Percentiles rank a stretch among this genome's conserved stretches.
These are phyloP conservation scores for Aspergillus aculeatus DNA, from an alignment of 2,329 filamentous ascomycete species.

Conservation along the genomic window DNA sequence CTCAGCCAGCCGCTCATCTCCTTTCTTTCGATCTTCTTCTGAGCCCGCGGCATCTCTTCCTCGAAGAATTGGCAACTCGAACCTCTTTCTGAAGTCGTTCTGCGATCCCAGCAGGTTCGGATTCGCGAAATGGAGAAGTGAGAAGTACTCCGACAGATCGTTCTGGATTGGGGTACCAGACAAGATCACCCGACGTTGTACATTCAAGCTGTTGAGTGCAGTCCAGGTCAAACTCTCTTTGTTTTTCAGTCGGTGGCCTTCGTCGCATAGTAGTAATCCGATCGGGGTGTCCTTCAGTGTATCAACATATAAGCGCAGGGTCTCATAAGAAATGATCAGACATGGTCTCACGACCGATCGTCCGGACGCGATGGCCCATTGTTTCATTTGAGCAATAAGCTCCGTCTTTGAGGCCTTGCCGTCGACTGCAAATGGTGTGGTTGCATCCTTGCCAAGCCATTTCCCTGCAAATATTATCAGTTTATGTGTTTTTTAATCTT, in stretches of 20 bases:
- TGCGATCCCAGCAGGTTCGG: constrained; percentile 86
- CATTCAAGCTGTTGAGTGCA: constrained; percentile 85
- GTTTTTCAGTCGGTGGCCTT: constrained; percentile 95
- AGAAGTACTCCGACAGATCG: constrained; percentile 96
- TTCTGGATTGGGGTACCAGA: constrained; percentile 98
- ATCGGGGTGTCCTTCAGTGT: constrained; percentile 88
- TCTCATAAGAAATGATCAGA: constrained; percentile 97
- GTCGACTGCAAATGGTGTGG: constrained; percentile 92
- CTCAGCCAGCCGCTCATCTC: constrained; percentile 78
- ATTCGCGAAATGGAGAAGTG: constrained; percentile 94
- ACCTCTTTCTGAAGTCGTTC: constrained; percentile 88
- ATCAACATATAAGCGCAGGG: constrained; percentile 83
- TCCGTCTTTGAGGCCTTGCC: constrained; percentile 96
- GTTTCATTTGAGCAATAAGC: constrained; percentile 80
- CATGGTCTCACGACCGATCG: constrained; percentile 86
- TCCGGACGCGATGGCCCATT: constrained; percentile 93
- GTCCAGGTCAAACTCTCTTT: constrained; percentile 94
- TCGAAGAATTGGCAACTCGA: constrained; percentile 85
- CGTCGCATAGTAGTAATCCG: constrained; percentile 89
- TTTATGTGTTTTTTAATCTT: not conserved
- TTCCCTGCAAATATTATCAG: constrained; percentile 57
- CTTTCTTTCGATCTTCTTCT: constrained; percentile 76
- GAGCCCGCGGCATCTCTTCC: constrained; percentile 88
- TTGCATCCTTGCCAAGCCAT: constrained; percentile 90
- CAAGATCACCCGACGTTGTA: constrained; percentile 86